Percentiles rank a stretch among this genome's conserved stretches.
These are phyloP conservation scores for Penicillium sp. DNA, from an alignment of 2,329 filamentous ascomycete genomes.

Conservation along the genomic window DNA sequence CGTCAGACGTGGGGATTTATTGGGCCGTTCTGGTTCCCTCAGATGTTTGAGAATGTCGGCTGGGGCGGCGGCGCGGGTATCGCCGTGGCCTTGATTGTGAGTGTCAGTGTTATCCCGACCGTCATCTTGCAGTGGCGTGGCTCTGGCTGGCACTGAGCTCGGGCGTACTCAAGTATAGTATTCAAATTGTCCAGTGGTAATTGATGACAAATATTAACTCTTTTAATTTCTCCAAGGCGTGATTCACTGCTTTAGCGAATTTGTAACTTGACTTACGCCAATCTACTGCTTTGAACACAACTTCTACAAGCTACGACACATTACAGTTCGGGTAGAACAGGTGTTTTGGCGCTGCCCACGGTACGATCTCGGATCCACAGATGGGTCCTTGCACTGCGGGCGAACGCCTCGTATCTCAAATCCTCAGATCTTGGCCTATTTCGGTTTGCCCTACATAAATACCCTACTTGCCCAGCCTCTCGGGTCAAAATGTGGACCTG, in stretches of 20 bases:
- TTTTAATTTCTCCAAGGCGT: too few relatives aligned
- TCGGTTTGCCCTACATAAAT: background rate
- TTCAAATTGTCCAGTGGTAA: too few relatives aligned
- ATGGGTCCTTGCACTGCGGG: too few relatives aligned
- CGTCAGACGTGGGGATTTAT: conserved; percentile 43
- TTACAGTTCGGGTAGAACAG: background rate
- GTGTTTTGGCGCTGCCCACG: background rate
- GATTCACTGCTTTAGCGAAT: background rate
- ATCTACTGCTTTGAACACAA: too few relatives aligned
- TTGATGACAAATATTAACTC: too few relatives aligned
- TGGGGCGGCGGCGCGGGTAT: conserved; percentile 32
- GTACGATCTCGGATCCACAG: background rate
- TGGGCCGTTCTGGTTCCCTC: conserved; percentile 39
- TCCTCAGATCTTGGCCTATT: too few relatives aligned
- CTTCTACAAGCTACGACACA: too few relatives aligned
- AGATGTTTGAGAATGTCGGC: conserved; percentile 35
- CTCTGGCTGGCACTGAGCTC: conserved; percentile 18
- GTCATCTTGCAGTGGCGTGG: conserved; percentile 30
- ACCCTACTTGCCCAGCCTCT: background rate
- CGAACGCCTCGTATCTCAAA: background rate
- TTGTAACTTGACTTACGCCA: background rate
- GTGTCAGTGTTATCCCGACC: conserved; percentile 32
- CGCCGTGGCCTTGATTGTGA: conserved; percentile 29
- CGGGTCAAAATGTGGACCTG: background rate
- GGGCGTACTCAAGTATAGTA: too few relatives aligned